Evolutionary conservation across 2,329 filamentous ascomycete genomes (phyloP).

Genomic region (Hirsutella thompsonii): DNA sequence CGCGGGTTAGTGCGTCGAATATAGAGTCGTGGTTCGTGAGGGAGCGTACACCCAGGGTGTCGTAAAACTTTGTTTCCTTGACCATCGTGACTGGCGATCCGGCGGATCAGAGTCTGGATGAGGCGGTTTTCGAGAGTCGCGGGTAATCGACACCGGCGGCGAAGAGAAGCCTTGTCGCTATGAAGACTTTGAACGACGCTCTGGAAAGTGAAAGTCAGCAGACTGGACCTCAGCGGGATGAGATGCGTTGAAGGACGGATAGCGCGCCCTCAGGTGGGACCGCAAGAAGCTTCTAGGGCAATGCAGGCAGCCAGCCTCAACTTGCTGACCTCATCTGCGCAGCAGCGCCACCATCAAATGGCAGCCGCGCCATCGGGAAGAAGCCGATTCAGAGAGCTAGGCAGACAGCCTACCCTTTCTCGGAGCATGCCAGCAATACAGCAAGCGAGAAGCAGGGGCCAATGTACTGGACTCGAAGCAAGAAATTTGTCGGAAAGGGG

Average conservation of each 20-base stretch:
- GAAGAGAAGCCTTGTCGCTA: not conserved
- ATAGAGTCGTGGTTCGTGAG: not conserved
- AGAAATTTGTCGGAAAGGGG: too few relatives aligned
- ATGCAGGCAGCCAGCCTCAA: not conserved
- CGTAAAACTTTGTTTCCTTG: slow-evolving; percentile 70
- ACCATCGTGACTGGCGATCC: slow-evolving; percentile 44
- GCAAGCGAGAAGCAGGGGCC: too few relatives aligned
- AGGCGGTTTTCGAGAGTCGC: slow-evolving; percentile 3
- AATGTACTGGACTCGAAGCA: too few relatives aligned
- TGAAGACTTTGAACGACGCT: not conserved
- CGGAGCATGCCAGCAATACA: too few relatives aligned
- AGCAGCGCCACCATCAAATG: not conserved
- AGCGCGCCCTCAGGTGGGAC: not conserved
- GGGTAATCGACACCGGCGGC: slow-evolving; percentile 4
- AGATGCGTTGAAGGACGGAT: not conserved
- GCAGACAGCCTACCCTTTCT: too few relatives aligned
- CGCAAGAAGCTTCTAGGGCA: slow-evolving; percentile 2
- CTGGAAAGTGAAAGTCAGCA: not conserved
- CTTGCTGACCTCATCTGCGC: not conserved
- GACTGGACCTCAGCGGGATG: not conserved
- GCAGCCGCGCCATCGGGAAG: not conserved
- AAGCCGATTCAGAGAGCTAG: too few relatives aligned
- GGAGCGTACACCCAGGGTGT: slow-evolving; percentile 57
- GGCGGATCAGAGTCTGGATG: slow-evolving; percentile 3
- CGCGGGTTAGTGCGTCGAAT: slow-evolving; percentile 8